Conservation (phyloP, 2,329 filamentous ascomycete genomes). For the Lizonia empirigonia region DNA sequence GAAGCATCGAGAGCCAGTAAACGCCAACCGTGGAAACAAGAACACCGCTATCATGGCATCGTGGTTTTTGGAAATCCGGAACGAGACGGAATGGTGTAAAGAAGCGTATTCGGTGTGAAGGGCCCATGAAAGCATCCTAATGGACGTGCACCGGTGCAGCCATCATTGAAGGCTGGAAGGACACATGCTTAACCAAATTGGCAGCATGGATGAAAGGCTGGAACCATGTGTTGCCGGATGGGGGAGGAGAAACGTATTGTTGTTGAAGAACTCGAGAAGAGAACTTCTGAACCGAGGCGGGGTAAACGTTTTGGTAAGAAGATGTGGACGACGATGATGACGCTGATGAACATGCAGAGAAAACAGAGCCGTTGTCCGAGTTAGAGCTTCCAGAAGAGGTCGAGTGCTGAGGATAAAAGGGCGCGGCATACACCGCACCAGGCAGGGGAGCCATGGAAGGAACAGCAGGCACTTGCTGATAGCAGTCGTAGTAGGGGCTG, state of each 20-base stretch:
- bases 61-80: constrained; percentile 41
- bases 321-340: constrained; percentile 46
- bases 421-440: constrained; percentile 37
- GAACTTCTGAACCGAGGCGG: constrained; percentile 35
- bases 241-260: constrained; percentile 47
- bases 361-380: constrained; percentile 50
- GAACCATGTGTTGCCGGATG: constrained; percentile 46
- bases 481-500: constrained; percentile 45
- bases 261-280: constrained; percentile 36
- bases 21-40: constrained; percentile 36
- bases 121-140: constrained; percentile 26
- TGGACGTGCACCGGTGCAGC: constrained; percentile 46
- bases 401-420: constrained; percentile 39
- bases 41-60: constrained; percentile 45
- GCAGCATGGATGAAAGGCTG: constrained; percentile 49
- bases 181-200: constrained; percentile 50
- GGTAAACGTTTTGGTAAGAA: constrained; percentile 41
- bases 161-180: constrained; percentile 48
- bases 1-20: constrained; percentile 36
- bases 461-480: constrained; percentile 36
- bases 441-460: constrained; percentile 42
- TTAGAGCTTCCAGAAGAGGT: constrained; percentile 46
- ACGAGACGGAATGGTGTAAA: constrained; percentile 42
- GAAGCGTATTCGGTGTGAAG: constrained; percentile 34
- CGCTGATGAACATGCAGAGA: constrained; percentile 47